Conservation (phyloP, 106 monocot species). For the Acorus gramineus region DNA sequence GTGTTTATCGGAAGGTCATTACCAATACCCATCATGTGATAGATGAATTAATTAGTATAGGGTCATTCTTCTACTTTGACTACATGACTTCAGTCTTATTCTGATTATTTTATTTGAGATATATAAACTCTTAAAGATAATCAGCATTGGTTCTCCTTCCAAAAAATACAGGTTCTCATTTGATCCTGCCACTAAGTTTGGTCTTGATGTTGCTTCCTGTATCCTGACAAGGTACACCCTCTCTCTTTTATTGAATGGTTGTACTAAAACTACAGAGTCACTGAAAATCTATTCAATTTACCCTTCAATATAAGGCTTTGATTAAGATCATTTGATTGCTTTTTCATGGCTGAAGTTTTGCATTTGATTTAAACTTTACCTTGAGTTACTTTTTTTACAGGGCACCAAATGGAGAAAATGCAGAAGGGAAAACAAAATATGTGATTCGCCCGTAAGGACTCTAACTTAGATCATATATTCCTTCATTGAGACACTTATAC, state of each 20-base stretch:
- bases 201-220: conserved; percentile 94
- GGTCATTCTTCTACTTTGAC: too few relatives aligned
- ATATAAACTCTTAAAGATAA: too few relatives aligned
- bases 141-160: background rate
- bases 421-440: conserved; percentile 73
- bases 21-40: too few relatives aligned
- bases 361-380: background rate
- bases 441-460: conserved; percentile 88
- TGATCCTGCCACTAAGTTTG: conserved; percentile 68
- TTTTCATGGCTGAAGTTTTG: too few relatives aligned
- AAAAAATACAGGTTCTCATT: conserved; percentile 64
- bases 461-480: background rate
- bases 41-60: too few relatives aligned
- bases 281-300: too few relatives aligned
- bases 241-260: background rate
- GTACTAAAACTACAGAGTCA: background rate
- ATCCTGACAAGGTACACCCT: conserved; percentile 75
- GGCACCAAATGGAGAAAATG: conserved; percentile 79
- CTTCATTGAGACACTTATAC: too few relatives aligned
- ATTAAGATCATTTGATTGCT: too few relatives aligned
- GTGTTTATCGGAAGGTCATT: too few relatives aligned
- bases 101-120: too few relatives aligned
- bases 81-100: too few relatives aligned
- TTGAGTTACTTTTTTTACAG: conserved; percentile 23
- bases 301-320: too few relatives aligned